Conservation (phyloP, 2,329 filamentous ascomycete species). For the Hypoxylon sp. region DNA sequence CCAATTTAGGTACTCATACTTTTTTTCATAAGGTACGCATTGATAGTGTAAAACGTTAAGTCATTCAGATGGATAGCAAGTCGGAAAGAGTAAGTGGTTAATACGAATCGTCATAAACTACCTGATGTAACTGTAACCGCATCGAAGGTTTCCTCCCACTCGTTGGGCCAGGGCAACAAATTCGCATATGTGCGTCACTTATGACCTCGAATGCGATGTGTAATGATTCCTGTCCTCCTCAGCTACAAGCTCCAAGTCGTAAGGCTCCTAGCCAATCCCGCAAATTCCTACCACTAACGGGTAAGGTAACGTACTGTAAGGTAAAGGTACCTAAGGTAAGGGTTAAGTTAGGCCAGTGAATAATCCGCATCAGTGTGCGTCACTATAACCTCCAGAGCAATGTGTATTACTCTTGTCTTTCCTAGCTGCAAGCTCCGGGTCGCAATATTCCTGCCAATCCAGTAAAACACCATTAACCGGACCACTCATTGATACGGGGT, state of each 20-base stretch:
- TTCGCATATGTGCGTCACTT: background rate
- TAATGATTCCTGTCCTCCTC: background rate
- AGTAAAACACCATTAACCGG: background rate
- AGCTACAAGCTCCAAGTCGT: background rate
- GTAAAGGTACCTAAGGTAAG: too few species aligned
- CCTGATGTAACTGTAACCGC: background rate
- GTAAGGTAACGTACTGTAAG: background rate
- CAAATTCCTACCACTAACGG: background rate
- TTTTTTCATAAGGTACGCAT: background rate
- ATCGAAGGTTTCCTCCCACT: background rate
- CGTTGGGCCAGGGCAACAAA: background rate
- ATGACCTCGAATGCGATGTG: background rate
- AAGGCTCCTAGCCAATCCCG: background rate
- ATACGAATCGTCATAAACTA: background rate
- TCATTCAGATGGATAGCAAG: background rate
- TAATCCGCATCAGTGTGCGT: background rate
- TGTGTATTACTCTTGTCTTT: background rate
- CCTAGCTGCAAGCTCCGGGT: background rate
- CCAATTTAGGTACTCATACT: background rate
- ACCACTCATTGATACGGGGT: constrained; percentile 28
- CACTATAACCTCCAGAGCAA: background rate
- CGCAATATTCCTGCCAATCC: background rate
- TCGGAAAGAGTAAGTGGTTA: background rate
- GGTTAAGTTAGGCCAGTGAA: background rate
- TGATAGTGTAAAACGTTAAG: background rate